phyloP scores from a whole-genome alignment of 2,329 filamentous ascomycete genomes.

The Cladophialophora chaetospira region DNA sequence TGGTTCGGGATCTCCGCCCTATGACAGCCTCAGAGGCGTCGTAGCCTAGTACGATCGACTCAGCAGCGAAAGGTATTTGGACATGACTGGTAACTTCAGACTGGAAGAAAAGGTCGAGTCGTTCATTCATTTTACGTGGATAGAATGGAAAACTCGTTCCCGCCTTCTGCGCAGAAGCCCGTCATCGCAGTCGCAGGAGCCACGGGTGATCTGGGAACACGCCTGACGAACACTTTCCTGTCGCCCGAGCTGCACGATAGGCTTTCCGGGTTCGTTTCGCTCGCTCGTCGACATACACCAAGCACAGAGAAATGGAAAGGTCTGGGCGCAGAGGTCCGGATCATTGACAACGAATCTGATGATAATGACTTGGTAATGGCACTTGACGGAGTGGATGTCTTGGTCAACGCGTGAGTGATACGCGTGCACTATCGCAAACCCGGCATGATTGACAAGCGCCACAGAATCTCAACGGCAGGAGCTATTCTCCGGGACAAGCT shows the following conservation, averaged over 20 bases:
- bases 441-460: not conserved
- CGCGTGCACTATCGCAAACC: not conserved
- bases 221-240: conserved; percentile 34
- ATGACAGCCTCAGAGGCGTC: not conserved
- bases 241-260: conserved; percentile 25
- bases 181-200: conserved; percentile 35
- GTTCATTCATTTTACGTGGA: too few species aligned
- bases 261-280: conserved; percentile 35
- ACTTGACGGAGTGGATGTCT: conserved; percentile 38
- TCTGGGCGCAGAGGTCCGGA: conserved; percentile 15
- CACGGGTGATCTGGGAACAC: conserved; percentile 35
- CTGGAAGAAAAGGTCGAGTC: not conserved
- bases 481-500: conserved; percentile 38
- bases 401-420: conserved; percentile 36
- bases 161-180: conserved; percentile 6
- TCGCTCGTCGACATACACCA: conserved; percentile 28
- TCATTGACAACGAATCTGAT: conserved; percentile 24
- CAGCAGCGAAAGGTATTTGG: not conserved
- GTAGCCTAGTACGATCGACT: not conserved
- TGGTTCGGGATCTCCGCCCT: not conserved
- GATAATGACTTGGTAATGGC: conserved; percentile 33
- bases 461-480: conserved; percentile 33
- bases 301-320: conserved; percentile 3
- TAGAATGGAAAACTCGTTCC: not conserved
- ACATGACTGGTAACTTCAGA: not conserved